Base-by-base conservation (phyloP, 192 early-diverging fungal species). In the Jimgerdemannia flammicorona region DNA sequence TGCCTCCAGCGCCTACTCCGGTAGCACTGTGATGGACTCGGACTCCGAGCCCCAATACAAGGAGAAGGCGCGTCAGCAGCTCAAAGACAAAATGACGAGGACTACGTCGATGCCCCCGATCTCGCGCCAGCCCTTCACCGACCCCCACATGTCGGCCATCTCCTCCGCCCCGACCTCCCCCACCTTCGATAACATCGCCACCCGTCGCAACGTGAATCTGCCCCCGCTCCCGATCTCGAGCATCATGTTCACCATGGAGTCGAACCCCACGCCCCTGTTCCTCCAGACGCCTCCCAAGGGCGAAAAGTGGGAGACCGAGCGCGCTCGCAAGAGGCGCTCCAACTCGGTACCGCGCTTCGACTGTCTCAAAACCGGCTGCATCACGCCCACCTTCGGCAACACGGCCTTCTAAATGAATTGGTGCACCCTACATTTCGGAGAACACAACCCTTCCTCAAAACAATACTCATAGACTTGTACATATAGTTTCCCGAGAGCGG, bases 261-360 rank as follows among this genome's bases (percentile, higher is more conserved):
- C 67, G 67, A 40, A 9, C 19, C 1, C 6, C 6, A 9, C 67
- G 6, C 0, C 29, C 8, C 29, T 18, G 19, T 40, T 41, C 67
- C 29, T 68, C 9, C 29, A 20, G 40, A 40, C 19, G 19, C 67
- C 67, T 9, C 67, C 67, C 29, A 20, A 20, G 67, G 67, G 7
- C 9, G 67, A 40, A 9, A 68, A 68, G 67, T 20, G 40, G 19
- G 40, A 40, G 67, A 68, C 67, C 67, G 40, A 20, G 9, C 67
- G 67, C 19, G 67, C 67, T 41, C 67, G 67, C 19, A 68, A 68
- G 29, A 20, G 67, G 19, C 67, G 67, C 67, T 68, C 67, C 29
- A 68, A 68, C 40, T 68, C 67, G 6, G 67, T 41, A 1, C 67
- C 67, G 6, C 67, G 67, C 19, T 41, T 68, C 29, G 67, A 68